phyloP scores from a whole-genome alignment of 108 stramenopile genomes.

The Cyclotella baltica region DNA sequence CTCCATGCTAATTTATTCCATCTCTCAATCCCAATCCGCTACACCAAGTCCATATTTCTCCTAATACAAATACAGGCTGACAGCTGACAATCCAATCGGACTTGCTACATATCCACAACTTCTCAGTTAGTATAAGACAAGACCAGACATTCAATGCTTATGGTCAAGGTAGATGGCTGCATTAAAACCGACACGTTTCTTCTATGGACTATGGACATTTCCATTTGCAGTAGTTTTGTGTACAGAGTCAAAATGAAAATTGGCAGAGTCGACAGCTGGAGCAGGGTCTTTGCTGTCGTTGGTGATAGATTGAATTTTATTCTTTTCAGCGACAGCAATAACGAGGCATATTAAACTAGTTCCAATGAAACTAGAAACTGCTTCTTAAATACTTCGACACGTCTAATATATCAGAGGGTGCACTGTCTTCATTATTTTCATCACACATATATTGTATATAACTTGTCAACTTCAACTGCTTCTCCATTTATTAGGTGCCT shows the following conservation, averaged over 20 bases:
- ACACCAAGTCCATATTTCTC: conserved; percentile 55
- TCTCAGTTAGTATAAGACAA: conserved; percentile 68
- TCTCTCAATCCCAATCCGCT: too few species aligned
- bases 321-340: too few species aligned
- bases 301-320: too few species aligned
- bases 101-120: conserved; percentile 72
- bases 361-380: too few species aligned
- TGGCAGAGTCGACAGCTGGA: conserved; percentile 57
- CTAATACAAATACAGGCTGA: conserved; percentile 42
- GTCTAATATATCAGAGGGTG: conserved; percentile 33
- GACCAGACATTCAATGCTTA: conserved; percentile 19
- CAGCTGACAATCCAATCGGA: conserved; percentile 39
- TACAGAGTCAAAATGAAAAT: conserved; percentile 54
- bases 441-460: conserved; percentile 72
- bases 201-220: too few species aligned
- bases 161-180: conserved; percentile 65
- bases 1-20: too few species aligned
- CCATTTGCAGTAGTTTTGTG: conserved; percentile 48
- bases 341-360: too few species aligned
- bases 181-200: conserved; percentile 63
- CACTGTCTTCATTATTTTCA: conserved; percentile 59
- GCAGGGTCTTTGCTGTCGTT: conserved; percentile 19
- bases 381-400: conserved; percentile 30
- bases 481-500: conserved; percentile 66
- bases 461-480: conserved; percentile 28